Evolutionary conservation across 352 stramenopile genomes (phyloP).

Genomic region (Phytophthora palmivora): DNA sequence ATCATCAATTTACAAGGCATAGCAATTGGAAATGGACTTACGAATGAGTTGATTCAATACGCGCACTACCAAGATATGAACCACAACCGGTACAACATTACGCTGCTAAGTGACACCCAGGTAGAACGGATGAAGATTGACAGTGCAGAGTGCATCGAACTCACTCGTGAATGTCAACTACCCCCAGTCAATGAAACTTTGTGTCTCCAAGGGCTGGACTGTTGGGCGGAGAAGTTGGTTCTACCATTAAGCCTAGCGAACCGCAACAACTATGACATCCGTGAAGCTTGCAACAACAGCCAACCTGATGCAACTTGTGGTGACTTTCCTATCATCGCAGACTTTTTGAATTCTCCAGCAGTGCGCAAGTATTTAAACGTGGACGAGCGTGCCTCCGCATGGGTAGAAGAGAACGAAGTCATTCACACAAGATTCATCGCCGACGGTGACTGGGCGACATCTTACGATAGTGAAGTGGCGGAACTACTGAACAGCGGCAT

Average conservation of each 20-base stretch:
- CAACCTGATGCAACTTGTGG: constrained; percentile 47
- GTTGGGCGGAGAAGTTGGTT: constrained; percentile 52
- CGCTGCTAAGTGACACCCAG: constrained; percentile 30
- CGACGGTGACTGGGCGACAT: constrained; percentile 92
- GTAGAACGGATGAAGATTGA: constrained; percentile 42
- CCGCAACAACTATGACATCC: constrained; percentile 64
- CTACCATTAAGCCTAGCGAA: constrained; percentile 39
- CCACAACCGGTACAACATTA: constrained; percentile 59
- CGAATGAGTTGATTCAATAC: constrained; percentile 49
- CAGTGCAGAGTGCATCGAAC: constrained; percentile 45
- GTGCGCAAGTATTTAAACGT: constrained; percentile 43
- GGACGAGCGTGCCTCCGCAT: constrained; percentile 47
- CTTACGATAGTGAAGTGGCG: constrained; percentile 82
- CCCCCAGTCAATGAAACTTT: constrained; percentile 31
- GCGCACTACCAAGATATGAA: constrained; percentile 53
- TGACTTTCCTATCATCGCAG: constrained; percentile 51
- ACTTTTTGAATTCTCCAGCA: constrained; percentile 68
- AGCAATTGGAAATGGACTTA: constrained; percentile 62
- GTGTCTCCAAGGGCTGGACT: constrained; percentile 40
- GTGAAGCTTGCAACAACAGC: constrained; percentile 34
- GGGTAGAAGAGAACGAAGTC: constrained; percentile 37
- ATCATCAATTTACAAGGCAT: constrained; percentile 57
- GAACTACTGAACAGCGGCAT: constrained; percentile 78
- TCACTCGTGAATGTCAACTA: constrained; percentile 41
- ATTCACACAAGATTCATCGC: constrained; percentile 60